These are phyloP conservation scores for Nothophytophthora sp. DNA, from an alignment of 352 stramenopile genomes.

Conservation along the genomic window DNA sequence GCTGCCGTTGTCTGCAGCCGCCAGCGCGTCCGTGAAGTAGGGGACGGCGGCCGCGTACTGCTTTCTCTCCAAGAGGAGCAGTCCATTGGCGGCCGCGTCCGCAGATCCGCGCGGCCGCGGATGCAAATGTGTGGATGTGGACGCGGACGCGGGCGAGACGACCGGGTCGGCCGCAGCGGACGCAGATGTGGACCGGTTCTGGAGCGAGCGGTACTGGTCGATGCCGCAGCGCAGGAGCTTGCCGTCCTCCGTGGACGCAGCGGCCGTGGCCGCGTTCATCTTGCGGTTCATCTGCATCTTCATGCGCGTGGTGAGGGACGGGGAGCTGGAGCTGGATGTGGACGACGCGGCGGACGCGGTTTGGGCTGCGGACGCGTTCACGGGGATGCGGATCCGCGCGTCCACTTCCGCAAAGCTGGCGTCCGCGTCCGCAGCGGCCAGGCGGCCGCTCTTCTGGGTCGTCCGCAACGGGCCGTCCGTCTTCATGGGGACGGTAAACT, in stretches of 20 bases:
- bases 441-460: not conserved
- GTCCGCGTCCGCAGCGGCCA: not conserved
- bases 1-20: not conserved
- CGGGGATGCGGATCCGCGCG: constrained; percentile 71
- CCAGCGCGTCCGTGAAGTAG: constrained; percentile 55
- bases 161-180: too few relatives aligned
- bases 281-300: constrained; percentile 52
- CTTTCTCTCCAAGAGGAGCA: constrained; percentile 54
- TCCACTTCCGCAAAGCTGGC: constrained; percentile 55
- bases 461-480: constrained; percentile 8
- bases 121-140: too few relatives aligned
- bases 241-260: constrained; percentile 14
- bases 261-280: constrained; percentile 25
- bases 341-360: too few relatives aligned
- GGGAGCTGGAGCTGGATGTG: too few relatives aligned
- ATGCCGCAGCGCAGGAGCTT: constrained; percentile 57
- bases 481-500: constrained; percentile 23
- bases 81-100: constrained; percentile 34
- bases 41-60: constrained; percentile 61
- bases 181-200: constrained; percentile 21
- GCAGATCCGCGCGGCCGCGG: too few relatives aligned
- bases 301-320: constrained; percentile 27
- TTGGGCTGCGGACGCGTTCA: constrained; percentile 7
- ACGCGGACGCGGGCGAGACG: too few relatives aligned
- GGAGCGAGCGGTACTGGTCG: constrained; percentile 67